Conservation (phyloP, 805 yeast genomes). For the Hanseniaspora vineae region DNA sequence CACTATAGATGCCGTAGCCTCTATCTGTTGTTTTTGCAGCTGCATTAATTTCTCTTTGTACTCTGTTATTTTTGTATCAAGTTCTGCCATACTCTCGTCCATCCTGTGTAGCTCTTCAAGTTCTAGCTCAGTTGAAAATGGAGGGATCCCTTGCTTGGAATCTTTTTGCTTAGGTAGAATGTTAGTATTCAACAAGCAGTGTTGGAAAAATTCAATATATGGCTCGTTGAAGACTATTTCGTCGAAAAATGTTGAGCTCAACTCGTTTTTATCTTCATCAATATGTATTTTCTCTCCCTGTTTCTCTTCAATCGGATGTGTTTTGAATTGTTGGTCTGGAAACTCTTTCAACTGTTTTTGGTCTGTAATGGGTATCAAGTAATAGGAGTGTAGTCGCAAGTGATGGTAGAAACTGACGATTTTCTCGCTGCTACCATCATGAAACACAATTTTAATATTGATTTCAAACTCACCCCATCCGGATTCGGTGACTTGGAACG, state of each 20-base stretch:
- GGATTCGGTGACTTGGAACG: constrained; percentile 89
- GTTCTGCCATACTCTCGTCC: constrained; percentile 30
- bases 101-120: constrained; percentile 50
- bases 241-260: constrained; percentile 60
- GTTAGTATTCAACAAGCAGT: constrained; percentile 2
- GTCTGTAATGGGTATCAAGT: constrained; percentile 22
- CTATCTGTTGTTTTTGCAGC: neutral
- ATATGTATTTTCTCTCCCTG: constrained; percentile 8
- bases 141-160: constrained; percentile 5
- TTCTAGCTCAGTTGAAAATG: constrained; percentile 43
- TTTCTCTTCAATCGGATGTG: neutral
- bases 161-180: neutral
- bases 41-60: constrained; percentile 26
- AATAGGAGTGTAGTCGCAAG: constrained; percentile 82
- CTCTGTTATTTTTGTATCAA: constrained; percentile 32
- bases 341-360: constrained; percentile 3
- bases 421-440: constrained; percentile 80
- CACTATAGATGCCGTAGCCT: neutral
- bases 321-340: constrained; percentile 26
- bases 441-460: constrained; percentile 73
- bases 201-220: constrained; percentile 62
- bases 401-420: constrained; percentile 78
- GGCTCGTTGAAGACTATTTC: constrained; percentile 94
- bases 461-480: constrained; percentile 99
- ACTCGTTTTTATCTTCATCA: constrained; percentile 26